phyloP scores from a whole-genome alignment of 2,329 filamentous ascomycete species.

The Pseudogymnoascus sp. region DNA sequence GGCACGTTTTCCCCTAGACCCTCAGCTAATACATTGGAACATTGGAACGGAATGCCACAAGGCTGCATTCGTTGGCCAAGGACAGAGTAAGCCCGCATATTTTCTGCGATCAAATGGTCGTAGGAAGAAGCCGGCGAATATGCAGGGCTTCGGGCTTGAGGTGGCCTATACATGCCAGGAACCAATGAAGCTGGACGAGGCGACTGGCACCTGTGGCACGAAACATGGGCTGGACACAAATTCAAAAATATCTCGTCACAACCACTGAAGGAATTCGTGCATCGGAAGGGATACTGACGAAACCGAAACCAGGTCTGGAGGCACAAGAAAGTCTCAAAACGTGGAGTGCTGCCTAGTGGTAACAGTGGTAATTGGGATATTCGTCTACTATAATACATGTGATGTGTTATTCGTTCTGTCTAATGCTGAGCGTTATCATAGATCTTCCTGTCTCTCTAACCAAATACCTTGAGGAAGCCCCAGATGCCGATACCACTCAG shows the following conservation, averaged over 20 bases:
- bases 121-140: neutral
- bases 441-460: slow-evolving; percentile 27
- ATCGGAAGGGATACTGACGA: slow-evolving; percentile 2
- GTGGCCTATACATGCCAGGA: slow-evolving; percentile 5
- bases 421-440: neutral
- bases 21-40: slow-evolving; percentile 2
- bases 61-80: slow-evolving; percentile 5
- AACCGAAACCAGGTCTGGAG: neutral
- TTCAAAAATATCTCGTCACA: neutral
- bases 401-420: neutral
- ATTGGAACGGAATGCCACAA: slow-evolving; percentile 8
- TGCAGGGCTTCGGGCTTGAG: slow-evolving; percentile 1
- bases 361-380: neutral
- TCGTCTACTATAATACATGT: slow-evolving; percentile 10
- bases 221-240: slow-evolving; percentile 6
- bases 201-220: slow-evolving; percentile 2
- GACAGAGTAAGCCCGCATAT: slow-evolving; percentile 4
- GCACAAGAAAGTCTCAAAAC: slow-evolving; percentile 4
- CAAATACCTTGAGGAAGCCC: slow-evolving; percentile 85
- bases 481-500: slow-evolving; percentile 83
- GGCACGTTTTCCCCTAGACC: neutral
- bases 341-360: slow-evolving; percentile 1
- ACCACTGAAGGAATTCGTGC: neutral
- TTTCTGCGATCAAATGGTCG: neutral
- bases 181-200: slow-evolving; percentile 6